Conservation (phyloP, 2,329 filamentous ascomycete genomes). For the Curvularia hawaiiensis region DNA sequence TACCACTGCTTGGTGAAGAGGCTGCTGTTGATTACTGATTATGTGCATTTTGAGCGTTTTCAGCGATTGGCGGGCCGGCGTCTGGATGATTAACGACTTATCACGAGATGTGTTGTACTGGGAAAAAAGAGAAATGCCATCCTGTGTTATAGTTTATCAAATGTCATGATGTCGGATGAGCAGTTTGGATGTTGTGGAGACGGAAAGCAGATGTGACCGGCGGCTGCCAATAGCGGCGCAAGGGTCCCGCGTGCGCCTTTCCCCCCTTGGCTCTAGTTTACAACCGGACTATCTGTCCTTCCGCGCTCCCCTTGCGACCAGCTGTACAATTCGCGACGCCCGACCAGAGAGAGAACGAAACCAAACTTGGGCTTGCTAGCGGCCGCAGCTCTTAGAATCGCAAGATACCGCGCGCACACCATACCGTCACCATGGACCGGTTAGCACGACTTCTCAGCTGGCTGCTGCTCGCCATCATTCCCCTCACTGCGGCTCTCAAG, state of each 20-base stretch:
- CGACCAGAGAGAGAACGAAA: constrained; percentile 21
- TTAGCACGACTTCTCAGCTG: constrained; percentile 40
- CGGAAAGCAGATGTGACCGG: neutral
- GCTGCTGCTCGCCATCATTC: constrained; percentile 48
- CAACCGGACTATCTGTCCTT: constrained; percentile 44
- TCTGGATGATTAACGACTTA: neutral
- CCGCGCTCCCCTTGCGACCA: constrained; percentile 28
- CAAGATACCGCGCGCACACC: constrained; percentile 14
- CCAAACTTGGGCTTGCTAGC: constrained; percentile 15
- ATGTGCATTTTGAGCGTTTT: constrained; percentile 5
- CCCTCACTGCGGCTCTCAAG: constrained; percentile 72
- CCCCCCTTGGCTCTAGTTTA: constrained; percentile 17
- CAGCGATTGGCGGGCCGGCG: constrained; percentile 3
- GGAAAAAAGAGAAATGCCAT: neutral
- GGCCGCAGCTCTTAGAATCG: constrained; percentile 19
- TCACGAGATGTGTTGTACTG: neutral
- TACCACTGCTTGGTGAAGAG: constrained; percentile 38
- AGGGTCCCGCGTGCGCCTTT: constrained; percentile 19
- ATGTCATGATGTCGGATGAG: neutral
- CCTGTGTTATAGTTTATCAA: neutral
- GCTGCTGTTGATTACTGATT: neutral
- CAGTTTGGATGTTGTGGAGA: neutral
- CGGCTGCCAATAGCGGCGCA: constrained; percentile 6
- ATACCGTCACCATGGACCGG: constrained; percentile 40
- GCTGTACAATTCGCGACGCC: constrained; percentile 28